These are phyloP conservation scores for Knoxia roxburghii DNA, from an alignment of 257 asterid species.

Conservation along the genomic window DNA sequence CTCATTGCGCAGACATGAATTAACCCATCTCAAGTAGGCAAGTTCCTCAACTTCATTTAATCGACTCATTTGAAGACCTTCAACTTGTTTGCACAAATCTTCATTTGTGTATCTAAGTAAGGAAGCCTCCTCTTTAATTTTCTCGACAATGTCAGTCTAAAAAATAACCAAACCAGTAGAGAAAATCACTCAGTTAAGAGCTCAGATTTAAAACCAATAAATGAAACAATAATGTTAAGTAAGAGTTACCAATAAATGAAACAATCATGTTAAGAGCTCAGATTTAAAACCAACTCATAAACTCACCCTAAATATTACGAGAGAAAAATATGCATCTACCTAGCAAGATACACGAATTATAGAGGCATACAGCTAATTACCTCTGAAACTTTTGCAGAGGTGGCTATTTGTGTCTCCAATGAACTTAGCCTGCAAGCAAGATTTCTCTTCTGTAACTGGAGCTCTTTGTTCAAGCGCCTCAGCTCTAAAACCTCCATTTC, in stretches of 20 bases:
- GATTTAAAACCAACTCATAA: too few species aligned
- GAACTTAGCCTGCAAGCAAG: conserved; percentile 62
- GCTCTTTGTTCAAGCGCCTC: conserved; percentile 88
- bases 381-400: conserved; percentile 48
- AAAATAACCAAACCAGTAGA: conserved; percentile 4
- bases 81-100: conserved; percentile 89
- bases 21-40: conserved; percentile 84
- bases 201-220: too few species aligned
- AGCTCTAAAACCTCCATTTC: conserved; percentile 86
- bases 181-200: background rate
- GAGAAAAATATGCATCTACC: background rate
- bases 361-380: conserved; percentile 26
- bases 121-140: conserved; percentile 76
- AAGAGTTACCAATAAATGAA: too few species aligned
- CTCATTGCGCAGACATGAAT: conserved; percentile 77
- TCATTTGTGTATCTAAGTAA: conserved; percentile 63
- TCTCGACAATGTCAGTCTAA: conserved; percentile 55
- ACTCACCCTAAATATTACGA: too few species aligned
- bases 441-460: conserved; percentile 85
- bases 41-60: conserved; percentile 94
- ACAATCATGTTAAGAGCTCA: too few species aligned
- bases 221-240: too few species aligned
- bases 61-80: conserved; percentile 80
- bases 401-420: conserved; percentile 57
- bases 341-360: background rate